Conservation (phyloP, 192 early-diverging fungal species). For the Podila clonocystis region DNA sequence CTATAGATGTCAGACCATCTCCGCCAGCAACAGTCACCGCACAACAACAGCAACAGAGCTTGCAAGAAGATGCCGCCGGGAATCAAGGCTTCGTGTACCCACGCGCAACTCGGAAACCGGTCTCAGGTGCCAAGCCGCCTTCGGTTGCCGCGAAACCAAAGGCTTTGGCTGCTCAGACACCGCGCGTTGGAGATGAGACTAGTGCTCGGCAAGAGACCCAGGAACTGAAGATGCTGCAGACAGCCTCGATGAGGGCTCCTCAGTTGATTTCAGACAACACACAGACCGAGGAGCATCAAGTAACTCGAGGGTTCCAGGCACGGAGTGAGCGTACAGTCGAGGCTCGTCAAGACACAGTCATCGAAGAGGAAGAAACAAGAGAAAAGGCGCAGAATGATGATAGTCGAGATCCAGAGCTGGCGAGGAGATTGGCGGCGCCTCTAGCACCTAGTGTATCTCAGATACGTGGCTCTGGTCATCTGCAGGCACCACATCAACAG, state of each 20-base stretch:
- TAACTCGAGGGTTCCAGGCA: constrained; percentile 5
- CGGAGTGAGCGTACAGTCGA: not conserved
- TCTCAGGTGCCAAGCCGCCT: constrained; percentile 18
- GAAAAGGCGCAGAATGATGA: not conserved
- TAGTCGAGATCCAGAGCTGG: not conserved
- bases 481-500: too few relatives aligned
- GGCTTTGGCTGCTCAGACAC: not conserved
- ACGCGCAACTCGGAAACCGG: constrained; percentile 36
- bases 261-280: constrained; percentile 1
- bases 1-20: not conserved
- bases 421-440: not conserved
- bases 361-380: not conserved
- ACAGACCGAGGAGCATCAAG: not conserved
- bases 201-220: not conserved
- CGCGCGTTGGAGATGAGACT: too few relatives aligned
- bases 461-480: too few relatives aligned
- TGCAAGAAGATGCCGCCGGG: not conserved
- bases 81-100: constrained; percentile 33
- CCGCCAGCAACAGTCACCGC: not conserved
- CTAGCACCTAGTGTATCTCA: not conserved
- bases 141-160: constrained; percentile 30
- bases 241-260: constrained; percentile 23
- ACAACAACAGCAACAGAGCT: not conserved
- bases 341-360: too few relatives aligned
- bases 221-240: not conserved